Evolutionary conservation across 2,329 filamentous ascomycete species (phyloP), one percentile per base, ranked within the genome.

Genomic region (Phaeosphaeria sp.): DNA sequence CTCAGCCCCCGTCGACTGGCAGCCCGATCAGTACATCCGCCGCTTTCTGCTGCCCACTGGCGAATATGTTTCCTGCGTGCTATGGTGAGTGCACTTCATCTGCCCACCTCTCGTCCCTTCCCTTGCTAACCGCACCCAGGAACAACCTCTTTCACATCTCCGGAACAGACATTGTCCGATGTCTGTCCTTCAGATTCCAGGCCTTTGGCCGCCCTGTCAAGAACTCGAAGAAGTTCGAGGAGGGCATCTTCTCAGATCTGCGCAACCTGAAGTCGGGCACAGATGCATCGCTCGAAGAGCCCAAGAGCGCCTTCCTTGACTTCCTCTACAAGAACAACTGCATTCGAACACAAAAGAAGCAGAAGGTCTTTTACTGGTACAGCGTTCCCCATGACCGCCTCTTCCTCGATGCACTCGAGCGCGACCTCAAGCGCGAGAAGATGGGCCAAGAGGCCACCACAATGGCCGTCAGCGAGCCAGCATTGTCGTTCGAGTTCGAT

Each of bases 251-350:
- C 81, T 99, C 95, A 44, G 95, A 99, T 78, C 83, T 99, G 77
- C 91, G 95, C 79, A 99, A 99, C 79, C 86, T 99, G 68, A 99
- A 99, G 82, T 96, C 95, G 22, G 95, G 95, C 65, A 98, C 94
- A 71, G 95, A 99, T 83, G 95, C 95, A 49, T 97, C 95, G 43
- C 88, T 99, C 59, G 95, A 99, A 81, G 95, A 99, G 83, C 95
- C 95, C 55, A 99, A 99, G 85, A 98, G 94, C 81, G 90, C 91
- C 1, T 99, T 99, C 81, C 87, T 99, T 61, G 95, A 99, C 80
- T 99, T 98, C 78, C 85, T 99, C 46, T 99, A 99, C 88, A 99
- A 99, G 86, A 99, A 99, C 87, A 99, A 99, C 84, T 99, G 95
- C 85, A 99, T 99, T 71, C 90, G 95, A 69, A 99, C 95, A 39